Conservation (phyloP, 805 yeast species). For the Candida succiphila region DNA sequence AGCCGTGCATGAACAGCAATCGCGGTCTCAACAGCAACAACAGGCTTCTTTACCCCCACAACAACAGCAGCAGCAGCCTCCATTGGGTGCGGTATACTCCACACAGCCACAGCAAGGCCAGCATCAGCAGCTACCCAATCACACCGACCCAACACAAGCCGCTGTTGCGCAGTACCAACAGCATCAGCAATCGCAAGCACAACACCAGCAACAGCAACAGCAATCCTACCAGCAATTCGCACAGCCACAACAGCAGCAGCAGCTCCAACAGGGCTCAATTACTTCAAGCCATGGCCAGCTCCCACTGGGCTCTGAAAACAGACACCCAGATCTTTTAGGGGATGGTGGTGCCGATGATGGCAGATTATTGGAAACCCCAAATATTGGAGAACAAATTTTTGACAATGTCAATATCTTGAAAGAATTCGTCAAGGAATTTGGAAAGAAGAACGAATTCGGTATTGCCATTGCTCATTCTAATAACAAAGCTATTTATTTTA, state of each 20-base stretch:
- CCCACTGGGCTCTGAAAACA: constrained; percentile 7
- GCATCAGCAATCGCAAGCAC: neutral
- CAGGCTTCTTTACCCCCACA: neutral
- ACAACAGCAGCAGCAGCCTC: too few species aligned
- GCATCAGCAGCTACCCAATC: neutral
- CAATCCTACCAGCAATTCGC: constrained; percentile 5
- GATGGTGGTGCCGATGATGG: constrained; percentile 22
- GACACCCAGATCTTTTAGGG: neutral
- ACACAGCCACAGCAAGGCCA: neutral
- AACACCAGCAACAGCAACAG: constrained; percentile 2
- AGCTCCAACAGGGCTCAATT: constrained; percentile 6
- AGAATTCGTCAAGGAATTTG: constrained; percentile 45
- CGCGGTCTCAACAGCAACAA: neutral
- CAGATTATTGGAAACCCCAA: constrained; percentile 43
- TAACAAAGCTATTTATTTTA: constrained; percentile 47
- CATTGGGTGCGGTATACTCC: too few species aligned
- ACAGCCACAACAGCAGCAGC: constrained; percentile 4
- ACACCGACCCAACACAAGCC: neutral
- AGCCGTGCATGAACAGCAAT: neutral
- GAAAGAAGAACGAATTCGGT: constrained; percentile 47
- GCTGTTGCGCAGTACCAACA: neutral
- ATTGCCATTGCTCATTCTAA: constrained; percentile 52
- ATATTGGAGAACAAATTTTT: constrained; percentile 43
- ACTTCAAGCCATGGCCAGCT: constrained; percentile 5
- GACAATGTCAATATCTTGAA: constrained; percentile 39